A percentile compares a stretch with the other conserved stretches of the same genome.
Conservation (phyloP, 306 rosid genomes). For the Castanea mollissima region DNA sequence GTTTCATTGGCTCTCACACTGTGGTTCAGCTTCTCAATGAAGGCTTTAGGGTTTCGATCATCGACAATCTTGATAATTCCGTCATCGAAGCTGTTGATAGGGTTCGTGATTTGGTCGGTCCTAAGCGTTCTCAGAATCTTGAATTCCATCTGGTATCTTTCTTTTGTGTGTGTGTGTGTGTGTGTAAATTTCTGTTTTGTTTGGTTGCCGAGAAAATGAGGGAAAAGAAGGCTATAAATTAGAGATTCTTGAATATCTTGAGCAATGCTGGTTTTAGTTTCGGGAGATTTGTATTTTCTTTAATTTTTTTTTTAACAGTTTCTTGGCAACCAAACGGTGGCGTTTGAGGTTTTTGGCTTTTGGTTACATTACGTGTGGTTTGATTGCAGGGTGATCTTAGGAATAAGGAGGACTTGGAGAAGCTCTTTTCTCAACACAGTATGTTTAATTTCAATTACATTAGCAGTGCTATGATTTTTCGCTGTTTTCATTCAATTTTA, state of each 20-base stretch:
- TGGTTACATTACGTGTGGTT: background rate
- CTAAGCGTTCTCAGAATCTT: constrained; percentile 68
- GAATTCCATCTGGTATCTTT: constrained; percentile 53
- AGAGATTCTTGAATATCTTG: background rate
- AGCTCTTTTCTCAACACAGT: constrained; percentile 66
- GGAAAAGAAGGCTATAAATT: too few species aligned
- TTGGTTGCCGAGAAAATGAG: too few species aligned
- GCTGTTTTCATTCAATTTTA: background rate
- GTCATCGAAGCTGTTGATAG: constrained; percentile 65
- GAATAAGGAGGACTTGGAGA: constrained; percentile 73
- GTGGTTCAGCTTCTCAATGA: constrained; percentile 77
- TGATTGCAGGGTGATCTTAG: constrained; percentile 70
- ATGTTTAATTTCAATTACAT: background rate
- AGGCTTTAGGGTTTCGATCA: constrained; percentile 55
- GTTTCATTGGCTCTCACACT: constrained; percentile 90
- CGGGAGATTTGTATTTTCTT: background rate
- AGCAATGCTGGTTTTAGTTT: background rate
- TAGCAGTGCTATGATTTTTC: background rate
- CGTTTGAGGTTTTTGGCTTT: background rate
- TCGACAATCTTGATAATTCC: constrained; percentile 82
- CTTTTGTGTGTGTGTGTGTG: background rate
- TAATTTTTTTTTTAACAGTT: background rate
- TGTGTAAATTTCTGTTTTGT: background rate
- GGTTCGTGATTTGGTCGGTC: constrained; percentile 67
- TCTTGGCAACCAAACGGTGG: background rate